phyloP scores from a whole-genome alignment of 2,329 filamentous ascomycete genomes.

The Berkeleyomyces basicola region DNA sequence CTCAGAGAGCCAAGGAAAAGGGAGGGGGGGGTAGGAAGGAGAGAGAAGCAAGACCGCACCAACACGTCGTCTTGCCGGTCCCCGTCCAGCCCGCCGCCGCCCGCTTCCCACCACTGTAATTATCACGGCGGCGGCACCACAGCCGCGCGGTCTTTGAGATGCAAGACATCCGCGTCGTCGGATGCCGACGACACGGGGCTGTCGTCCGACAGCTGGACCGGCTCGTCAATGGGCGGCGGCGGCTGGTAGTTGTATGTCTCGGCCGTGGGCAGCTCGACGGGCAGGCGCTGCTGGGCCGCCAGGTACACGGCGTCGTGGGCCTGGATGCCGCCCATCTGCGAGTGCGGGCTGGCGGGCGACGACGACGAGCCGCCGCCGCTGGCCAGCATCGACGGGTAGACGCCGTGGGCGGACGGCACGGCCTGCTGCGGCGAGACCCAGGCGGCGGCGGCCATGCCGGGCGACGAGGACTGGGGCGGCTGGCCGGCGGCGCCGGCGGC shows the following conservation, averaged over 20 bases:
- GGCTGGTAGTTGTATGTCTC: constrained; percentile 4
- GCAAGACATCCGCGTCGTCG: neutral
- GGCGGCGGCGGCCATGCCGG: neutral
- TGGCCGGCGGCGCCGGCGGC: neutral
- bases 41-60: neutral
- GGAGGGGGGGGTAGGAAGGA: neutral
- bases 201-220: constrained; percentile 3
- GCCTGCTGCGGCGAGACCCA: neutral
- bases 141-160: neutral
- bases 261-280: neutral
- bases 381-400: neutral
- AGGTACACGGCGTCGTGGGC: constrained; percentile 1
- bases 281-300: neutral
- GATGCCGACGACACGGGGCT: neutral
- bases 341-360: neutral
- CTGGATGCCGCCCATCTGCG: neutral
- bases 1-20: neutral
- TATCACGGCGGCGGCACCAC: neutral
- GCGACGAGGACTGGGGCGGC: neutral
- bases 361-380: neutral
- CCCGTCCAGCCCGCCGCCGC: neutral
- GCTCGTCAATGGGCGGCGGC: neutral
- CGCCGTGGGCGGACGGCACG: neutral
- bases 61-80: neutral
- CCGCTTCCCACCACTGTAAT: neutral